A percentile compares a stretch with the other conserved stretches of the same genome.
phyloP scores from a whole-genome alignment of 2,329 filamentous ascomycete species.

The Dactylellina sp. region DNA sequence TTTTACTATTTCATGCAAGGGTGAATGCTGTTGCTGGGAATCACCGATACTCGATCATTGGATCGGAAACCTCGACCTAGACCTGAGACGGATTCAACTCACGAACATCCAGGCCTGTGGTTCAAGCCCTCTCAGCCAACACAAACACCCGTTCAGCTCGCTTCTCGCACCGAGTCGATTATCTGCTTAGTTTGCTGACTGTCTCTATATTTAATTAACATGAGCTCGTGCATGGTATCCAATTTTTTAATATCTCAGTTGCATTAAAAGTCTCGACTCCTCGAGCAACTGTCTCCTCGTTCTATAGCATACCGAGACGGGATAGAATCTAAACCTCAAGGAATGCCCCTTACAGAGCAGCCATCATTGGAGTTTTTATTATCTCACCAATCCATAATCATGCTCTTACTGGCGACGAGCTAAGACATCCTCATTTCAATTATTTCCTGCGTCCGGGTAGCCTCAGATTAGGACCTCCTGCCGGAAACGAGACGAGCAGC shows the following conservation, averaged over 20 bases:
- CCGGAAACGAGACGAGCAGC: slow-evolving; percentile 29
- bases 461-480: slow-evolving; percentile 44
- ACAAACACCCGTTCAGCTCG: slow-evolving; percentile 1
- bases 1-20: slow-evolving; percentile 44
- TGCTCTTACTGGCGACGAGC: slow-evolving; percentile 33
- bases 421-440: slow-evolving; percentile 56
- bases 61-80: slow-evolving; percentile 23
- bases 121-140: slow-evolving; percentile 16
- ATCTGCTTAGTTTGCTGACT: background rate
- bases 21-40: slow-evolving; percentile 23
- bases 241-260: slow-evolving; percentile 14
- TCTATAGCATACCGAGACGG: slow-evolving; percentile 30
- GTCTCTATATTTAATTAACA: slow-evolving; percentile 7
- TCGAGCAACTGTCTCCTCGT: background rate
- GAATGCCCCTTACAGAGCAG: slow-evolving; percentile 41
- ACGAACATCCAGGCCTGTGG: slow-evolving; percentile 28
- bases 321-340: slow-evolving; percentile 25
- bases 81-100: slow-evolving; percentile 16
- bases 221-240: background rate
- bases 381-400: too few species aligned
- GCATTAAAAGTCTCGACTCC: slow-evolving; percentile 9
- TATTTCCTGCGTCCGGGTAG: slow-evolving; percentile 21
- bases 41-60: slow-evolving; percentile 16
- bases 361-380: slow-evolving; percentile 18
- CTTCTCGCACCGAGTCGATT: background rate